Conservation (phyloP, 2,329 filamentous ascomycete species). For the Trichoderma pleuroti region DNA sequence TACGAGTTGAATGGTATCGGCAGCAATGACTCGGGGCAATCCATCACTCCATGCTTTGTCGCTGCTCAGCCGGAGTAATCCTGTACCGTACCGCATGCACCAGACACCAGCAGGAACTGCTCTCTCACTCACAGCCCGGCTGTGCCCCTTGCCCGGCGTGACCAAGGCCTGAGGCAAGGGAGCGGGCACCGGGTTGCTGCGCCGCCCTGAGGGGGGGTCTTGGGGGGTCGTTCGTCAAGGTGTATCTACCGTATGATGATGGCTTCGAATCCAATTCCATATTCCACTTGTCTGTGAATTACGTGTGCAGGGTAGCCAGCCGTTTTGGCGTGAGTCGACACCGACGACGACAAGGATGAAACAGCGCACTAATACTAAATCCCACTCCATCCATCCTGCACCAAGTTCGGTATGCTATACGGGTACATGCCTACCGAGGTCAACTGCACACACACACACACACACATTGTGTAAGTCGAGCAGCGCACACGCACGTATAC, state of each 20-base stretch:
- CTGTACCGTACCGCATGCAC: not conserved
- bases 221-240: not conserved
- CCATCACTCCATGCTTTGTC: not conserved
- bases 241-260: not conserved
- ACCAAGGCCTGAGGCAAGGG: not conserved
- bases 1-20: not conserved
- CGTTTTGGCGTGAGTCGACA: not conserved
- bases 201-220: not conserved
- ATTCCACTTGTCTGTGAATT: not conserved
- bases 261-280: not conserved
- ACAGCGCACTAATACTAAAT: not conserved
- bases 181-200: not conserved
- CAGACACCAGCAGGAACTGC: not conserved
- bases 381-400: not conserved
- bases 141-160: not conserved
- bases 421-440: not conserved
- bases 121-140: not conserved
- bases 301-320: not conserved
- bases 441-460: not conserved
- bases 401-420: not conserved
- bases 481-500: not conserved
- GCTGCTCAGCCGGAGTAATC: not conserved
- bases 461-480: not conserved
- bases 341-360: not conserved
- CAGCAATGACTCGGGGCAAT: not conserved